Evolutionary conservation across 2,329 filamentous ascomycete genomes (phyloP), one percentile per base, ranked within the genome.

Genomic region (Sporothrix pallida): DNA sequence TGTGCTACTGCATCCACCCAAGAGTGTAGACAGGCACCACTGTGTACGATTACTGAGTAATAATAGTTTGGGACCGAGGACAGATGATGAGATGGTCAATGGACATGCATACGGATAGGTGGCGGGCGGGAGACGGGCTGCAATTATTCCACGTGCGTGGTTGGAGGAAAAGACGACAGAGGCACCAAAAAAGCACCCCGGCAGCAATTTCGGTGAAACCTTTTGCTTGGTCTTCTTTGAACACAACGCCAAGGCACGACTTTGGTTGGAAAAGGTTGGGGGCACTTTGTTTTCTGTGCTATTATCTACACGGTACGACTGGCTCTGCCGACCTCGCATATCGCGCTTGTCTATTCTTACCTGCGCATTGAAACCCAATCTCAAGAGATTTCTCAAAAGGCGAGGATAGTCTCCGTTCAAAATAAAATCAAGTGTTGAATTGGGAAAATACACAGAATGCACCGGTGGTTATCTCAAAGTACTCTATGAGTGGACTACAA

Each of bases 161-260:
- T 67, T 31, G 42, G 42, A 50, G n/a, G 56, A 42, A 46, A 7
- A 48, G 9, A 6, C 17, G 8, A 52, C 7, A 60, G 7, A 60
- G 15, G 13, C 56, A 26, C 20, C 58, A 62, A n/a, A 23, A 10
- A 62, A 17, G 17, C 15, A 7, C 31, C n/a, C 58, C 58, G 58
- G 58, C 15, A n/a, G 7, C 31, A 63, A 44, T 63, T 63, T 63
- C 60, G 42, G 60, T 63, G 62, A 23, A 65, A 31, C 58, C 12
- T 44, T n/a, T 63, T 44, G 42, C 17, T 12, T 20, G n/a, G 13
- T 58, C 56, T 17, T 20, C 12, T 58, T 31, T 31, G 56, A 15
- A 23, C 56, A 58, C 23, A 23, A 7, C 31, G 56, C 56, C 23
- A 58, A 58, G 56, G 23, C 56, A 15, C 2, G 17, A 12, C 17